phyloP scores from a whole-genome alignment of 495 filamentous ascomycete species.

The Penicillium longicatenatum region DNA sequence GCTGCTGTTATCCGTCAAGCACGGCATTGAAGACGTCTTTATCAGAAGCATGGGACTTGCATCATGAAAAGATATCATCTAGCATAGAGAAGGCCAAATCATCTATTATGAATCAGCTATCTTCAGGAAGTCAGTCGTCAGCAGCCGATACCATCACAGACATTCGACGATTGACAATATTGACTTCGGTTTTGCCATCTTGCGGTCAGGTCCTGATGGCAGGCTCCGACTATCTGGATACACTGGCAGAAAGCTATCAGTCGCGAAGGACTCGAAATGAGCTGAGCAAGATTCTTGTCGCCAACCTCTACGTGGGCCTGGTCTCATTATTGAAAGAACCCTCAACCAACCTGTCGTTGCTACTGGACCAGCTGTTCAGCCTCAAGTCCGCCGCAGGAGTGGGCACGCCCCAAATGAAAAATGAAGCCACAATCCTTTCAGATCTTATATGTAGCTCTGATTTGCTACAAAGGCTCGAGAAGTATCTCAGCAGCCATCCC shows the following conservation, averaged over 20 bases:
- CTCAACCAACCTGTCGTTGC: conserved; percentile 65
- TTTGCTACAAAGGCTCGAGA: conserved; percentile 47
- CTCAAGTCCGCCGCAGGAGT: conserved; percentile 67
- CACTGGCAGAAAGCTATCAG: conserved; percentile 65
- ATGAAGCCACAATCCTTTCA: conserved; percentile 45
- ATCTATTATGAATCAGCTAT: conserved; percentile 49
- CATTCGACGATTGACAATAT: conserved; percentile 42
- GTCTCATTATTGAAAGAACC: conserved; percentile 65
- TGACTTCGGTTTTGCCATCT: conserved; percentile 37
- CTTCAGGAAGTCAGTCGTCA: conserved; percentile 39
- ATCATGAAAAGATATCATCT: conserved; percentile 39
- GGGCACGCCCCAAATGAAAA: conserved; percentile 43
- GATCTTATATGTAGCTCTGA: conserved; percentile 48
- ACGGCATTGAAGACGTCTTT: conserved; percentile 47
- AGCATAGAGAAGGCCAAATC: conserved; percentile 51
- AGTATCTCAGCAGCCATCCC: conserved; percentile 55
- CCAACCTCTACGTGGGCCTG: conserved; percentile 71
- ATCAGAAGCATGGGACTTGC: conserved; percentile 38
- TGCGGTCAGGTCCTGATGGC: conserved; percentile 66
- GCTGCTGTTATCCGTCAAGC: conserved; percentile 42
- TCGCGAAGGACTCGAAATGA: conserved; percentile 51
- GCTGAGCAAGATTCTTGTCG: conserved; percentile 63
- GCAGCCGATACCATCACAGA: conserved; percentile 32
- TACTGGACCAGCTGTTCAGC: conserved; percentile 81
- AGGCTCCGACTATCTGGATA: conserved; percentile 84